Base-by-base conservation (phyloP, 805 yeast species). In the Candida krabiensis region DNA sequence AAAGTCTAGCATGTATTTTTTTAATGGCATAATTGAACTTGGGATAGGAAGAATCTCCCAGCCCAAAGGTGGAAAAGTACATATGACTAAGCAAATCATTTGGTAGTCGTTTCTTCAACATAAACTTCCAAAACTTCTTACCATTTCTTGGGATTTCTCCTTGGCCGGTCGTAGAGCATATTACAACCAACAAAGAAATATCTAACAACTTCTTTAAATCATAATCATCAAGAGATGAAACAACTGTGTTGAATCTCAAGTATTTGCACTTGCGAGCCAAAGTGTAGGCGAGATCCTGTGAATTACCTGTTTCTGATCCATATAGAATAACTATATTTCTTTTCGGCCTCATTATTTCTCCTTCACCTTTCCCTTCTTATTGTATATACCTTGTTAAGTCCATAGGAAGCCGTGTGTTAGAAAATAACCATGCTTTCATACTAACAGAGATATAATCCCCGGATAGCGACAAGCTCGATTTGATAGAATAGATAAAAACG, bases 81-180 rank as follows among this genome's bases (percentile, higher is more conserved):
- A 86, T 50, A 54, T 82, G 86, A 45, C 71, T 71, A 27, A 91
- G 63, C 21, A 87, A 63, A 49, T 78, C 77, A 0, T 48, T 19
- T 0, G 66, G 93, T 6, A 91, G 72, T 47, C 79, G 80, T 56
- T 73, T 78, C 55, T 75, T 77, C 40, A 87, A 73, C 50, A 93
- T 60, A 44, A 83, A 79, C 47, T 73, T 71, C 95, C 96, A 85
- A 46, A 91, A 77, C 43, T 75, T 77, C 46, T 70, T 69, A 1
- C 84, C 82, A 55, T 87, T 87, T 28, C 84, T 62, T 0, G 99
- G 98, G 23, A 91, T 61, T 44, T 85, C 96, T 19, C 99, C 99
- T 61, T 91, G 97, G 6, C 99, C 98, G 1, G 96, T 84, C 0
- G 99, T 91, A 1, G 96, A 81, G 56, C 95, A 85, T 3, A 91